A percentile compares a stretch with the other conserved stretches of the same genome.
Conservation (phyloP, 2,329 filamentous ascomycete species). For the Ascochyta pisi region DNA sequence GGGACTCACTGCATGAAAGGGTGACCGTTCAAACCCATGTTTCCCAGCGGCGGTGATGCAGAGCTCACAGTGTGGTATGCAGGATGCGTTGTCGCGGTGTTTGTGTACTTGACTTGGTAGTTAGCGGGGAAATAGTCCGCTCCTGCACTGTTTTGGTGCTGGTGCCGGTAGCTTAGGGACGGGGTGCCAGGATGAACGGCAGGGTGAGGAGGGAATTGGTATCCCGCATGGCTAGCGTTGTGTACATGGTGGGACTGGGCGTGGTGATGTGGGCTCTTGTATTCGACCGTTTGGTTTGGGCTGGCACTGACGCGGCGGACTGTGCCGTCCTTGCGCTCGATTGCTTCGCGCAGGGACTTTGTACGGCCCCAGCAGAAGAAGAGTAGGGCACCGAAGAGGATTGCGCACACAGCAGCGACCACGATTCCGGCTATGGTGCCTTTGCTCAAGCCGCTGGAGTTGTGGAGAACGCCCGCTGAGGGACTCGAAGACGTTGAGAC, state of each 20-base stretch:
- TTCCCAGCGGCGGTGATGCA: background rate
- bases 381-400: constrained; percentile 29
- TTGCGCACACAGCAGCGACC: constrained; percentile 57
- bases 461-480: background rate
- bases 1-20: constrained; percentile 2
- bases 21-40: background rate
- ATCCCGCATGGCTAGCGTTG: background rate
- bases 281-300: constrained; percentile 8
- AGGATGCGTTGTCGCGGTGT: background rate
- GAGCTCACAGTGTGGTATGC: background rate
- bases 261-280: background rate
- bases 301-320: constrained; percentile 6
- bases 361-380: constrained; percentile 40
- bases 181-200: constrained; percentile 1
- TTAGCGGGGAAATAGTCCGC: background rate
- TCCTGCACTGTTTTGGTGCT: background rate
- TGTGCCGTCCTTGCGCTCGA: constrained; percentile 29
- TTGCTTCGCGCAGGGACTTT: constrained; percentile 31
- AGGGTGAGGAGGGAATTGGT: background rate
- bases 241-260: background rate
- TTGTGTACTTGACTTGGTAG: background rate
- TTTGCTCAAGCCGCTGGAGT: constrained; percentile 29
- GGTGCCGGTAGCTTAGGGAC: background rate
- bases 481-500: background rate
- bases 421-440: constrained; percentile 61